These are phyloP conservation scores for Boletus barrowsii DNA, from an alignment of 768 basidiomycete genomes.

Conservation along the genomic window DNA sequence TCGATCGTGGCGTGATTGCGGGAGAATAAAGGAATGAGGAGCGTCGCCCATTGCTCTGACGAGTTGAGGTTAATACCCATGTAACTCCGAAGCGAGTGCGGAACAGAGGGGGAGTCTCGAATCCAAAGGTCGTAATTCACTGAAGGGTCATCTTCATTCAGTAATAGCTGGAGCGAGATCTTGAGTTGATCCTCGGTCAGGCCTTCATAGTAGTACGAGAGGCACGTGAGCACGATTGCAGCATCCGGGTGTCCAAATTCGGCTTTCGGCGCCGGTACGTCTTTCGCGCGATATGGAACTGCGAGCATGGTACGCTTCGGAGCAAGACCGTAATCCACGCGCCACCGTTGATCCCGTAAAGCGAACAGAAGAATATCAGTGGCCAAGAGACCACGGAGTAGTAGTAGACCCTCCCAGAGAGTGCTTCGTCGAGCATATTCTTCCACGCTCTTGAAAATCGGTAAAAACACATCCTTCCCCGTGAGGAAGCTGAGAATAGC, in stretches of 20 bases:
- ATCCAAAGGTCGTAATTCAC: conserved; percentile 44
- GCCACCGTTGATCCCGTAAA: conserved; percentile 41
- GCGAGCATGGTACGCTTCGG: conserved; percentile 42
- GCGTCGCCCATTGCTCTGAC: conserved; percentile 23
- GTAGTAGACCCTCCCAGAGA: conserved; percentile 38
- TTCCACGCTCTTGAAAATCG: background rate
- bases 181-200: conserved; percentile 38
- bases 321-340: conserved; percentile 52
- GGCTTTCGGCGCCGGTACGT: conserved; percentile 42
- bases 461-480: background rate
- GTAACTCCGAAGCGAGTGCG: conserved; percentile 28
- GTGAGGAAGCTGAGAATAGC: background rate
- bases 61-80: conserved; percentile 44
- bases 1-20: conserved; percentile 39
- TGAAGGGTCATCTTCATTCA: conserved; percentile 39
- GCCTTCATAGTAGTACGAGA: conserved; percentile 43
- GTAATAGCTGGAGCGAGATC: conserved; percentile 37
- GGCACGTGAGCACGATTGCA: conserved; percentile 23
- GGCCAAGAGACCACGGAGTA: conserved; percentile 45
- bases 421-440: conserved; percentile 8
- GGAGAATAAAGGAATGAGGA: conserved; percentile 36
- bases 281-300: conserved; percentile 55
- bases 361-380: conserved; percentile 39
- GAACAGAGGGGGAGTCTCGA: conserved; percentile 20
- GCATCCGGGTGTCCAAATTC: conserved; percentile 57